These are phyloP conservation scores for Neoscytalidium dimidiatum DNA, from an alignment of 2,329 filamentous ascomycete species.

Conservation along the genomic window DNA sequence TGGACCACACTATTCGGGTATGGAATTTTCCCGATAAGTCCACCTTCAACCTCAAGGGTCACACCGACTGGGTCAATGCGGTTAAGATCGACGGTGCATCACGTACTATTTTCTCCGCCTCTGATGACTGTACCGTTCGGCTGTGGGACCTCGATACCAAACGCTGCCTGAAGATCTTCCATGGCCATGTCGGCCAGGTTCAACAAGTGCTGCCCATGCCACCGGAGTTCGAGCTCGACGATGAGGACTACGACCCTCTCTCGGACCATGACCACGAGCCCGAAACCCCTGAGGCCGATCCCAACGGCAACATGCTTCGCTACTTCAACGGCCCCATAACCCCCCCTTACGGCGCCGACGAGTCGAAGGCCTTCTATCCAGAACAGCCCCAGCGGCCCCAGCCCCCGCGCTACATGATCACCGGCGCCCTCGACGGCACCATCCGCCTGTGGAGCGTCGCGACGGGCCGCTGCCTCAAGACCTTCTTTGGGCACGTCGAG, in stretches of 20 bases:
- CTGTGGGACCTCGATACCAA: constrained; percentile 91
- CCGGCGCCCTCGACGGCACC: constrained; percentile 85
- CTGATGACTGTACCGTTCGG: constrained; percentile 87
- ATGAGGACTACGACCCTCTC: constrained; percentile 58
- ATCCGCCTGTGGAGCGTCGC: constrained; percentile 90
- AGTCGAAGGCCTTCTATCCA: constrained; percentile 34
- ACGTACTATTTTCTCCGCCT: constrained; percentile 86
- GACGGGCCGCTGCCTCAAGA: constrained; percentile 79
- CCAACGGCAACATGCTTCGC: constrained; percentile 3
- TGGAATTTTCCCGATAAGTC: constrained; percentile 89
- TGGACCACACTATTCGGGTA: constrained; percentile 86
- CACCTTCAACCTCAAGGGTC: constrained; percentile 77
- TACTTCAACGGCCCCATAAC: constrained; percentile 20
- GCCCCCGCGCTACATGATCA: constrained; percentile 89
- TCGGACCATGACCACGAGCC: constrained; percentile 55
- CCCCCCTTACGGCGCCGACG: constrained; percentile 14
- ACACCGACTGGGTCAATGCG: constrained; percentile 95
- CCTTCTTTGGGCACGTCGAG: constrained; percentile 95
- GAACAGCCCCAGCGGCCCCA: constrained; percentile 69
- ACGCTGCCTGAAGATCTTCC: constrained; percentile 73
- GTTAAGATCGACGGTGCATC: constrained; percentile 82
- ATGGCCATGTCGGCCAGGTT: constrained; percentile 92
- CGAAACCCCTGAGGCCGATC: constrained; percentile 22
- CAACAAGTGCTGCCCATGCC: constrained; percentile 88
- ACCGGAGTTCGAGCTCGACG: constrained; percentile 85